Evolutionary conservation across 768 basidiomycete species (phyloP).

Genomic region (Tephrocybe sp.): DNA sequence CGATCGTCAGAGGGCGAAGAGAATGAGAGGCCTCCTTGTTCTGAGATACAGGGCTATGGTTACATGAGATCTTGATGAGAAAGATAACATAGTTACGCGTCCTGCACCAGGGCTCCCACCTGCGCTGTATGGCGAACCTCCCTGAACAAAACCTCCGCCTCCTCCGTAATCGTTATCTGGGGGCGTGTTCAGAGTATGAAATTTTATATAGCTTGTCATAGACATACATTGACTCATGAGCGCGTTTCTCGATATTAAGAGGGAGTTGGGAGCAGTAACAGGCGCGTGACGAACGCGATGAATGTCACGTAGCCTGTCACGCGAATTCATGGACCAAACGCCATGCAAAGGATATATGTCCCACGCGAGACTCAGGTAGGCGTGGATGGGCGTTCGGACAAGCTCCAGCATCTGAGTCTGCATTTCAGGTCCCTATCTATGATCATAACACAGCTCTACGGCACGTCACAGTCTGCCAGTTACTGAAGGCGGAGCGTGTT

Average conservation of each 20-base stretch:
- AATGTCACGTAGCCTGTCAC: not conserved
- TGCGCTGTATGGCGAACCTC: slow-evolving; percentile 59
- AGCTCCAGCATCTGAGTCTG: not conserved
- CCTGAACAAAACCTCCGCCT: slow-evolving; percentile 59
- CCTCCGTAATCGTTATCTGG: slow-evolving; percentile 42
- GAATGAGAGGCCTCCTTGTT: slow-evolving; percentile 40
- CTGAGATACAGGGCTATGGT: slow-evolving; percentile 15
- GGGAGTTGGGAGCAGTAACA: slow-evolving; percentile 1
- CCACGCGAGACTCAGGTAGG: slow-evolving; percentile 4
- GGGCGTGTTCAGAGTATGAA: slow-evolving; percentile 8
- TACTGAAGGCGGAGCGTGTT: slow-evolving; percentile 14
- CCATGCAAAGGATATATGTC: not conserved
- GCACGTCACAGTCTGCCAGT: slow-evolving; percentile 31
- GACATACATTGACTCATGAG: slow-evolving; percentile 48
- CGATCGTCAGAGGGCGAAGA: slow-evolving; percentile 70
- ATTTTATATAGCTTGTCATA: too few relatives aligned
- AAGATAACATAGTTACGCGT: slow-evolving; percentile 34
- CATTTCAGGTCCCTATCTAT: not conserved
- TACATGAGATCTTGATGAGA: not conserved
- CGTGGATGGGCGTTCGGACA: not conserved
- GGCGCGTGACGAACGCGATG: slow-evolving; percentile 14
- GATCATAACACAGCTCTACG: slow-evolving; percentile 17
- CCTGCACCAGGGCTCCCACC: slow-evolving; percentile 62
- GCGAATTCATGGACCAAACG: too few relatives aligned
- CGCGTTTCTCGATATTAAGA: not conserved